phyloP scores from a whole-genome alignment of 805 yeast species.

The Clavispora phyllophila region DNA sequence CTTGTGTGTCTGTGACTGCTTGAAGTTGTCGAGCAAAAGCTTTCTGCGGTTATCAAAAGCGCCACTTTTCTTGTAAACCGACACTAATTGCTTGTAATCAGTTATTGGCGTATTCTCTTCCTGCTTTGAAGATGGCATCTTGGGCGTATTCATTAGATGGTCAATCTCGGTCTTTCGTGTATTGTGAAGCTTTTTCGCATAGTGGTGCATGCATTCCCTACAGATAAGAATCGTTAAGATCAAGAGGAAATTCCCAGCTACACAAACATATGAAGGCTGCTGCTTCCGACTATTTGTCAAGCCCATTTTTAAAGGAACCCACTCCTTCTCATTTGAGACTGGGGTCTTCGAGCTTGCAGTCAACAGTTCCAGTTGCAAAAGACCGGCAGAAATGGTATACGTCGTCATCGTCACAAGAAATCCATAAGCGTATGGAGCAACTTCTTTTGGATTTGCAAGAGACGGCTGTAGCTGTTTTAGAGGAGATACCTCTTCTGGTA shows the following conservation, averaged over 20 bases:
- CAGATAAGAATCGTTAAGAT: not conserved
- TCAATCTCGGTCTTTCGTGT: not conserved
- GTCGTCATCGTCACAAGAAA: not conserved
- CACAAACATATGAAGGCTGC: not conserved
- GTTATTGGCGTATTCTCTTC: not conserved
- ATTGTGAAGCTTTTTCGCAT: not conserved
- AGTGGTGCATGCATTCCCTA: not conserved
- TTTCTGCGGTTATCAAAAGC: constrained; percentile 43
- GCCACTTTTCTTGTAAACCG: constrained; percentile 45
- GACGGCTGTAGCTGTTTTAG: not conserved
- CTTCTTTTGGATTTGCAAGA: constrained; percentile 1
- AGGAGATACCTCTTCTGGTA: not conserved
- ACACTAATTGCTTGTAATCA: constrained; percentile 37
- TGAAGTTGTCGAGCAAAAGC: constrained; percentile 39
- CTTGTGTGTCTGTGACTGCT: constrained; percentile 35
- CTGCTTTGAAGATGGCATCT: not conserved
- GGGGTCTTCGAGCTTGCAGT: constrained; percentile 5
- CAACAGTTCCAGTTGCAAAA: not conserved
- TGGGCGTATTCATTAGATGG: not conserved
- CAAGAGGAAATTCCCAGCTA: no score
- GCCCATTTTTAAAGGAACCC: not conserved
- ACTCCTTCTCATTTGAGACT: constrained; percentile 5
- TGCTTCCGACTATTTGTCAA: not conserved
- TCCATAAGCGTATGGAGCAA: not conserved
- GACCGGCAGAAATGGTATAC: not conserved